Base-by-base conservation (phyloP, 2,329 filamentous ascomycete genomes). In the Fusarium fujikuroi region DNA sequence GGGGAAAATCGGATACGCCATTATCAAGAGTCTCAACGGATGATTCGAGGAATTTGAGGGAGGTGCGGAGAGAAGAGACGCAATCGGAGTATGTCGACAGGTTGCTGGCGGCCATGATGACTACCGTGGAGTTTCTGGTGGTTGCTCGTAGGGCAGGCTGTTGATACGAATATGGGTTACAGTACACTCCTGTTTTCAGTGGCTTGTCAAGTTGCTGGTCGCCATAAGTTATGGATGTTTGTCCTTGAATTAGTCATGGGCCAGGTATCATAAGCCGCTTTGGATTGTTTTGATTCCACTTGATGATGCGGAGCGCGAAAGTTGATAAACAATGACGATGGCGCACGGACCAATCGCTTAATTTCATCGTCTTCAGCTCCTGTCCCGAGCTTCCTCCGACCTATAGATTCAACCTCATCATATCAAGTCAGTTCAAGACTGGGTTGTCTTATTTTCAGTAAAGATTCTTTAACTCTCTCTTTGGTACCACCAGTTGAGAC, bases 1-100 rank as follows among this genome's bases (percentile, higher is more conserved):
- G 78, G 4, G 89, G 89, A 72, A 89, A 88, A 82, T 91, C 89
- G 39, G 86, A 81, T 32, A 91, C 86, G 72, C 88, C 89, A 53
- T 80, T 81, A 56, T 85, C 87, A 50, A 91, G 85, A 9, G 88
- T 90, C 47, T 84, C 80, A 44, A 91, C 89, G 18, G 89, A 89
- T 10, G 88, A 88, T 65, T 90, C 86, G 77, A 91, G 88, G 77
- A 87, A 89, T 66, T 85, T 85, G 70, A 91, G 87, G n/a, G 89
- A 90, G 53, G 84, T 84, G 77, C 88, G 88, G 28, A 91, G 85
- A 25, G 89, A 89, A 60, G 87, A 80, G 67, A 91, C 89, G 82
- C 89, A 91, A 81, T 89, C 87, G 71, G 81, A 81, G 81, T 90
- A 90, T 39, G 83, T 82, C 36, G 80, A 72, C 54, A 80, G 69